Evolutionary conservation across 768 basidiomycete species (phyloP).

Genomic region (Dacryopinax primogenitus): DNA sequence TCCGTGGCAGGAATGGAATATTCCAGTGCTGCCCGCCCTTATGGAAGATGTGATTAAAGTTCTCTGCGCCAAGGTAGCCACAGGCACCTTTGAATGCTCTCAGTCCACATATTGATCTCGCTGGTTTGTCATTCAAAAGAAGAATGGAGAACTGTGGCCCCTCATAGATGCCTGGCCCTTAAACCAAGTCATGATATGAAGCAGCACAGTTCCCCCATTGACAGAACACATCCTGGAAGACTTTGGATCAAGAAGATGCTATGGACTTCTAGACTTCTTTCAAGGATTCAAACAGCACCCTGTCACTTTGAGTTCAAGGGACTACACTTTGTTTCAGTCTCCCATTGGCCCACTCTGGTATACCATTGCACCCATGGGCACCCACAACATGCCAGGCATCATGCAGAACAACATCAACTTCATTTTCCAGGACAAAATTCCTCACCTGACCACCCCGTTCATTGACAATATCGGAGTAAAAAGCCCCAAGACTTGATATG

Average conservation of each 20-base stretch:
- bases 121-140: conserved; percentile 29
- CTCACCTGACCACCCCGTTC: conserved; percentile 27
- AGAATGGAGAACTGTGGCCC: conserved; percentile 28
- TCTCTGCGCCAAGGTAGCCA: conserved; percentile 27
- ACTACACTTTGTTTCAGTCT: conserved; percentile 34
- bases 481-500: conserved; percentile 27
- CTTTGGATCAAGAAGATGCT: conserved; percentile 27
- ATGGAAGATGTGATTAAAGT: conserved; percentile 25
- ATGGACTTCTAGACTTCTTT: conserved; percentile 18
- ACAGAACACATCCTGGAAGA: conserved; percentile 27
- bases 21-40: conserved; percentile 26
- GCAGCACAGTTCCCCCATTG: conserved; percentile 28
- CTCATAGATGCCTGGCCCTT: conserved; percentile 32
- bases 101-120: conserved; percentile 30
- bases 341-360: conserved; percentile 28
- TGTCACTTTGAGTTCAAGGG: conserved; percentile 23
- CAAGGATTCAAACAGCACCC: conserved; percentile 30
- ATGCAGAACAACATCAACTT: conserved; percentile 32
- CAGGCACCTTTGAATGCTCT: conserved; percentile 33
- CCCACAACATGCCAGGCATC: conserved; percentile 32
- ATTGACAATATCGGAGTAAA: conserved; percentile 32
- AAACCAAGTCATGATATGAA: conserved; percentile 30
- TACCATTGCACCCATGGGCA: conserved; percentile 32
- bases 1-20: conserved; percentile 17
- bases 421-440: conserved; percentile 33